These are phyloP conservation scores for Russula earlei DNA, from an alignment of 768 basidiomycete species.

Conservation along the genomic window DNA sequence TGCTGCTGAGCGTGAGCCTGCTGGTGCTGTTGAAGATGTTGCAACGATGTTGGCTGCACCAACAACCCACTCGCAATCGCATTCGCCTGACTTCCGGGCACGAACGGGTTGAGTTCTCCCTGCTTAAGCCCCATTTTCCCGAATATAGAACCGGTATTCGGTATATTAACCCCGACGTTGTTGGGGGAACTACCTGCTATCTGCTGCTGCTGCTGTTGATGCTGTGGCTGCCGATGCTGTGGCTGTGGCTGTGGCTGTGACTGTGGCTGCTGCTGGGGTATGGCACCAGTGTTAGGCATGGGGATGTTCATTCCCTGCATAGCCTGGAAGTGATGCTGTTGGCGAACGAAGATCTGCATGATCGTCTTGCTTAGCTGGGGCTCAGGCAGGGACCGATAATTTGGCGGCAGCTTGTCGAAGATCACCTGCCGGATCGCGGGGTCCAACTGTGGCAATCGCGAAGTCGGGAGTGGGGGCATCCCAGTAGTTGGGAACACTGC, in stretches of 20 bases:
- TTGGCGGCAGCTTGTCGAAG: neutral
- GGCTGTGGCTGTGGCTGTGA: neutral
- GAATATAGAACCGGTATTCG: constrained; percentile 1
- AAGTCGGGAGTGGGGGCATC: constrained; percentile 13
- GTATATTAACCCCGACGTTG: neutral
- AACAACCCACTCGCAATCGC: constrained; percentile 11
- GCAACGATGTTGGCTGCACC: neutral
- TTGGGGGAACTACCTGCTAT: constrained; percentile 3
- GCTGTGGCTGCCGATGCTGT: constrained; percentile 8
- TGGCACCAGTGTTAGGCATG: neutral
- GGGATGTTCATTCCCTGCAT: neutral
- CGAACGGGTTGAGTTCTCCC: constrained; percentile 18
- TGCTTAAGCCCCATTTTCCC: constrained; percentile 16
- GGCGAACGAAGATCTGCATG: neutral
- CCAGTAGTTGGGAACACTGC: constrained; percentile 16
- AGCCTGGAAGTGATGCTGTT: neutral
- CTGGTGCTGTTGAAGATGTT: constrained; percentile 5
- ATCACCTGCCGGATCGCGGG: constrained; percentile 1
- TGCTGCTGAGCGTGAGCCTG: constrained; percentile 1
- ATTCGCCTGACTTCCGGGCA: constrained; percentile 17
- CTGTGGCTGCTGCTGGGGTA: neutral
- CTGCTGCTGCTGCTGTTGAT: constrained; percentile 6
- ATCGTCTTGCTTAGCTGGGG: constrained; percentile 2
- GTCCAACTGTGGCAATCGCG: neutral
- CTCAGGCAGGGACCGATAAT: neutral